These are phyloP conservation scores for Candida pseudoglaebosa DNA, from an alignment of 805 yeast genomes.

Conservation along the genomic window DNA sequence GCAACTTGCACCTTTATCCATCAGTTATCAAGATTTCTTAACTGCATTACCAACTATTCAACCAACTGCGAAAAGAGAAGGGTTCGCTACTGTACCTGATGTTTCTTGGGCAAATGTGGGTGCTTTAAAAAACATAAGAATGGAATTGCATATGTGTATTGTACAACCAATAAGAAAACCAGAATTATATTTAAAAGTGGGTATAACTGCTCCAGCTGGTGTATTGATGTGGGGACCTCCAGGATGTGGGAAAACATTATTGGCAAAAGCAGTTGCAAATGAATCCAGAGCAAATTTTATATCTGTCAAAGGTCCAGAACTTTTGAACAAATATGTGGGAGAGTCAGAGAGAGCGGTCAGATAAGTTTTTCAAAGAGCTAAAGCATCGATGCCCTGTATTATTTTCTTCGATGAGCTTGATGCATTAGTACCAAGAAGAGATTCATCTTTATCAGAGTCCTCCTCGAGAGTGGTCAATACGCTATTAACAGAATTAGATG, in stretches of 20 bases:
- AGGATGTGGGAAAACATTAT: conserved; percentile 98
- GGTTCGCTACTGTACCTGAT: conserved; percentile 97
- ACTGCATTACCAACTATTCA: conserved; percentile 88
- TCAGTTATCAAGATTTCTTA: conserved; percentile 74
- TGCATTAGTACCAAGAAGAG: conserved; percentile 93
- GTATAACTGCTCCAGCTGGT: conserved; percentile 95
- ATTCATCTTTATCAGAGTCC: conserved; percentile 80
- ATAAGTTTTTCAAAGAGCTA: conserved; percentile 87
- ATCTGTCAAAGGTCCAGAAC: conserved; percentile 95
- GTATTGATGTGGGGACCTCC: conserved; percentile 99
- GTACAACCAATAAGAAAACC: conserved; percentile 96
- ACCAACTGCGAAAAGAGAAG: conserved; percentile 97
- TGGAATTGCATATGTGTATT: conserved; percentile 93
- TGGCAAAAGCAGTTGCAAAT: conserved; percentile 99
- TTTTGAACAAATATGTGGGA: conserved; percentile 92
- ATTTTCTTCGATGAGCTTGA: conserved; percentile 95
- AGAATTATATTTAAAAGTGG: conserved; percentile 82
- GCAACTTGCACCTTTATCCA: conserved; percentile 72
- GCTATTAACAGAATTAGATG: conserved; percentile 89
- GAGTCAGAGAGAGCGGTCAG: conserved; percentile 92
- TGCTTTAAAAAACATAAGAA: conserved; percentile 73
- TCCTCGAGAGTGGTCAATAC: conserved; percentile 94
- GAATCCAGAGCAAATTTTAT: conserved; percentile 98
- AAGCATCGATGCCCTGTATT: conserved; percentile 91
- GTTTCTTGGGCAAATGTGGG: conserved; percentile 96